Conservation (phyloP, 2,329 filamentous ascomycete genomes). For the Capronia epimyces region DNA sequence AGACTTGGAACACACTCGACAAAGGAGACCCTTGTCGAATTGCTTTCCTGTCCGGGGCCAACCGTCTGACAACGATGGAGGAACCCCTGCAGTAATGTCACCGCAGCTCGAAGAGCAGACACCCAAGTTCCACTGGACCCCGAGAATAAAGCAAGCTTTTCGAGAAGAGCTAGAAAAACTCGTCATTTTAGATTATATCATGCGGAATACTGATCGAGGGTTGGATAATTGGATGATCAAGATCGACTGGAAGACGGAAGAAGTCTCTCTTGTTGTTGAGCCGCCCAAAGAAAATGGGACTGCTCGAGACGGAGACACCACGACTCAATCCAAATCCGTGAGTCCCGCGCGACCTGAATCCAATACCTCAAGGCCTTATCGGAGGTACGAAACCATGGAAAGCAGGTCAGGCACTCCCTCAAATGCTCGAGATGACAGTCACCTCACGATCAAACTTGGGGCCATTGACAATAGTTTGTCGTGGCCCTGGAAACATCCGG, state of each 20-base stretch:
- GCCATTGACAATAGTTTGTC: constrained; percentile 97
- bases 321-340: constrained; percentile 59
- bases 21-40: constrained; percentile 71
- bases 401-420: constrained; percentile 53
- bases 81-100: constrained; percentile 37
- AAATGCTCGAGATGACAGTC: constrained; percentile 32
- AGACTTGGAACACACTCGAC: constrained; percentile 61
- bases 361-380: constrained; percentile 55
- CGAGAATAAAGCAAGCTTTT: constrained; percentile 81
- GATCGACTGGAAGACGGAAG: constrained; percentile 76
- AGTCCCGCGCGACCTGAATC: constrained; percentile 38
- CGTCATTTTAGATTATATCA: constrained; percentile 96
- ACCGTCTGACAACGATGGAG: constrained; percentile 57
- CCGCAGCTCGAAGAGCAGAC: constrained; percentile 41
- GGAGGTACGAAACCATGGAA: constrained; percentile 74
- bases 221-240: constrained; percentile 99
- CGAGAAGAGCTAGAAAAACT: constrained; percentile 93
- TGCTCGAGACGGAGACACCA: constrained; percentile 46
- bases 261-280: constrained; percentile 80
- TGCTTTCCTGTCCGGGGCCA: constrained; percentile 62
- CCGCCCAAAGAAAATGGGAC: constrained; percentile 61
- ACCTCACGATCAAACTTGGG: constrained; percentile 57
- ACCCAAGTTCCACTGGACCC: constrained; percentile 74
- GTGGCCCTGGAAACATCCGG: constrained; percentile 98
- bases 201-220: constrained; percentile 95